Percentiles rank a stretch among this genome's conserved stretches.
Conservation (phyloP, 2,329 filamentous ascomycete species). For the Pseudogymnoascus sp. region DNA sequence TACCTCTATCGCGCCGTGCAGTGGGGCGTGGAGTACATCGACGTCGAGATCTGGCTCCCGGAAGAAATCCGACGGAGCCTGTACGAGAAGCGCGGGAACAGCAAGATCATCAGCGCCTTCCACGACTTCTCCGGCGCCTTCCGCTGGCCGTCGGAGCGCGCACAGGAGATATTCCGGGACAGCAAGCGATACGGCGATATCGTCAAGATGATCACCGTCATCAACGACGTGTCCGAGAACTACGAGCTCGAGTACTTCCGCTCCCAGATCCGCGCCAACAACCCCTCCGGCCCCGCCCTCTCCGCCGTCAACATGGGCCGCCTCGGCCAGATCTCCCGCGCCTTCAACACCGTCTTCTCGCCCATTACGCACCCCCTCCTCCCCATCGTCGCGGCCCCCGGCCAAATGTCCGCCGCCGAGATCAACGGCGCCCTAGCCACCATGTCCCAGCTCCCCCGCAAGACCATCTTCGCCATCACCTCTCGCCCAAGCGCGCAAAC, state of each 20-base stretch:
- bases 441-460: slow-evolving; percentile 73
- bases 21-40: slow-evolving; percentile 85
- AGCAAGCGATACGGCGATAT: slow-evolving; percentile 73
- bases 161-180: slow-evolving; percentile 63
- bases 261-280: slow-evolving; percentile 63
- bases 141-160: slow-evolving; percentile 71
- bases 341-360: slow-evolving; percentile 69
- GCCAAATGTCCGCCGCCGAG: slow-evolving; percentile 77
- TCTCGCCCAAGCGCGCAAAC: slow-evolving; percentile 63
- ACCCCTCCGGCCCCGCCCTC: slow-evolving; percentile 63
- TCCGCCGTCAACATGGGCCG: slow-evolving; percentile 85
- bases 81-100: slow-evolving; percentile 65
- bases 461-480: slow-evolving; percentile 73
- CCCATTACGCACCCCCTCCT: slow-evolving; percentile 75
- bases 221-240: slow-evolving; percentile 75
- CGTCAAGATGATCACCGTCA: slow-evolving; percentile 84
- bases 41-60: slow-evolving; percentile 82
- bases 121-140: slow-evolving; percentile 82
- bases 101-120: slow-evolving; percentile 84
- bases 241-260: slow-evolving; percentile 88
- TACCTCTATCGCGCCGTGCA: slow-evolving; percentile 80
- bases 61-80: slow-evolving; percentile 64
- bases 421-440: slow-evolving; percentile 74
- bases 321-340: slow-evolving; percentile 75
- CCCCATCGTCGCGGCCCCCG: slow-evolving; percentile 76